Evolutionary conservation across 371 early-diverging fungal species (phyloP), one percentile per base, ranked within the genome.

Genomic region (Mucor racemosus): DNA sequence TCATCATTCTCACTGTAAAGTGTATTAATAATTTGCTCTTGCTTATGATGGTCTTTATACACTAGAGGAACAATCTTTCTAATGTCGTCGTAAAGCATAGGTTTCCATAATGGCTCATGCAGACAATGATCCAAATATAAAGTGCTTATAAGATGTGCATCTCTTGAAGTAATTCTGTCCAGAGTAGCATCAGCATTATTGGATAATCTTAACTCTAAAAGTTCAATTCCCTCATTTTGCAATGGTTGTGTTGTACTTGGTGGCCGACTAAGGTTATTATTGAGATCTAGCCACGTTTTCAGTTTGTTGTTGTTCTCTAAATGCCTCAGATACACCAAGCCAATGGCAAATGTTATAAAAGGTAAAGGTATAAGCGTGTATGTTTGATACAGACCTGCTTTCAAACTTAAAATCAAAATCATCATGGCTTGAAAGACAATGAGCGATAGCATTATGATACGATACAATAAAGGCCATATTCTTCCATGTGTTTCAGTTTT

Each of bases 391-490:
- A 72, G 66, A 38, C 79, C 80, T 15, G 63, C 38, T 44, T 80
- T 80, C 46, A 89, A 71, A 26, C 73, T 74, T 40, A 89, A 79
- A n/a, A 90, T 79, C 39, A 86, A 80, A 36, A 90, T 86, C 79
- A 92, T 81, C 69, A 90, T 80, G 5, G 87, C 53, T 66, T 95
- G 95, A 78, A 91, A 94, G 26, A 90, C 76, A 19, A 89, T 67
- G 31, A 91, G 71, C 11, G 89, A 85, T 5, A 81, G 67, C 14
- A 90, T 62, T 44, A 92, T 73, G 15, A 91, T 79, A 64, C 90
- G 86, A 76, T 91, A 91, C 31, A 92, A 79, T 40, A 86, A 82
- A 7, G 89, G 88, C 89, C 91, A 93, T 79, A 92, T 90, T 17
- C 76, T 79, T 15, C 94, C 95, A 19, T 86, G 88, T 0, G 90